Evolutionary conservation across 305 asterid genomes (phyloP), one percentile per base, ranked within the genome.

Genomic region (Rubia tinctorum): DNA sequence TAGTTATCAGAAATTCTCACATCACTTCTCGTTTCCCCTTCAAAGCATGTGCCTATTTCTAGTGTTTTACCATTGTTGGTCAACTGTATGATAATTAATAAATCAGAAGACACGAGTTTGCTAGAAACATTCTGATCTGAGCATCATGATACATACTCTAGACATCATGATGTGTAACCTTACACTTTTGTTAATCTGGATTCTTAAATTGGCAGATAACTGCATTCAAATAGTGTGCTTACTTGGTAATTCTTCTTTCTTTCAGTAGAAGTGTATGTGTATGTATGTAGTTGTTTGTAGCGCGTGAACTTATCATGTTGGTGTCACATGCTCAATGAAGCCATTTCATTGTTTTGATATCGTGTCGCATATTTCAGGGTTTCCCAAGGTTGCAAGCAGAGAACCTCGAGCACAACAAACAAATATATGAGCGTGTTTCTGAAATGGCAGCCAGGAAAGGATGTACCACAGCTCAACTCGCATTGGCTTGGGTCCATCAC

Each of bases 401-500:
- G 61, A 90, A 90, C 78, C 73, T 89, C 4, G 90, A 87, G 68
- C 79, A 80, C 14, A 91, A 88, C 84, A 77, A 73, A 80, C 60
- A 51, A 27, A 60, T 86, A 60, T 90, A 65, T 1, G 85, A 88
- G 60, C 74, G 78, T 71, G 80, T 86, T 60, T 67, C 71, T 0
- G 83, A 84, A 64, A 81, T 88, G 85, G 96, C 91, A 10, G 30
- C 81, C 10, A 78, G 75, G 72, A 90, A 86, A 80, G 90, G 90
- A 8, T 88, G 91, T 75, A 80, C 81, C 67, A 79, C 88, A 0
- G 72, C 88, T 18, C 89, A 85, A 74, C 81, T 87, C 1, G 92
- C 90, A 0, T 68, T 87, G 86, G 90, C 92, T 0, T 87, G 90
- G 90, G 82, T 87, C 20, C 88, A 83, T 79, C 90, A 77, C 73